These are phyloP conservation scores for Sordariomycetes sp. DNA, from an alignment of 2,329 filamentous ascomycete genomes.

Conservation along the genomic window DNA sequence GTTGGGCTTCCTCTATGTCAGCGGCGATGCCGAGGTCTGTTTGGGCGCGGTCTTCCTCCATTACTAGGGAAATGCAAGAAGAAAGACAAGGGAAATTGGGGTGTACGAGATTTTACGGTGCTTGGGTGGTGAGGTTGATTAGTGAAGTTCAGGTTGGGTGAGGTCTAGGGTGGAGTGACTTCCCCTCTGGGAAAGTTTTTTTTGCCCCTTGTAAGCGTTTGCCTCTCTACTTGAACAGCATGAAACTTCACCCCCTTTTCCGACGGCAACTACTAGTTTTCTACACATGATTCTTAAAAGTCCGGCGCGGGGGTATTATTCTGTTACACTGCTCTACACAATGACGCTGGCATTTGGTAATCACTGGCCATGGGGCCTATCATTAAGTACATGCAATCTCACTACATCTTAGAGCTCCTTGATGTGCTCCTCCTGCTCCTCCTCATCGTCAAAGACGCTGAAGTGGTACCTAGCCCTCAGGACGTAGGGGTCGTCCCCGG, in stretches of 20 bases:
- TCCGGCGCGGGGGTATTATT: no score
- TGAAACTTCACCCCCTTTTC: not conserved
- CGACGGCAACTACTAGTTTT: not conserved
- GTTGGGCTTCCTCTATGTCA: constrained; percentile 47
- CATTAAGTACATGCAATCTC: no score
- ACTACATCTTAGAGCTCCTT: no score
- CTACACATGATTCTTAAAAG: no score
- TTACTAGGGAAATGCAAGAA: constrained; percentile 20
- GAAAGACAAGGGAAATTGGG: not conserved
- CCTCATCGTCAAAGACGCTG: constrained; percentile 30
- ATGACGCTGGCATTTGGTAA: no score
- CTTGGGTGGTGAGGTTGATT: not conserved
- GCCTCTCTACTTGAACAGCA: no score
- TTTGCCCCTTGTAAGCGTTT: not conserved
- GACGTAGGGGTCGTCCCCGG: constrained; percentile 51
- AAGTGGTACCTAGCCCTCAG: constrained; percentile 54
- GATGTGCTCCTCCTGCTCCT: no score
- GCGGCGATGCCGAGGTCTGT: constrained; percentile 62
- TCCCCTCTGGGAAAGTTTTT: not conserved
- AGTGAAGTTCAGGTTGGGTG: not conserved
- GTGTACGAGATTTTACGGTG: not conserved
- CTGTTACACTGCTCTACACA: no score
- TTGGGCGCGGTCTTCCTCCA: constrained; percentile 69
- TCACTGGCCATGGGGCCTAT: no score
- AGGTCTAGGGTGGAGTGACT: not conserved